phyloP scores from a whole-genome alignment of 805 yeast genomes.

The Ogataea polymorpha region DNA sequence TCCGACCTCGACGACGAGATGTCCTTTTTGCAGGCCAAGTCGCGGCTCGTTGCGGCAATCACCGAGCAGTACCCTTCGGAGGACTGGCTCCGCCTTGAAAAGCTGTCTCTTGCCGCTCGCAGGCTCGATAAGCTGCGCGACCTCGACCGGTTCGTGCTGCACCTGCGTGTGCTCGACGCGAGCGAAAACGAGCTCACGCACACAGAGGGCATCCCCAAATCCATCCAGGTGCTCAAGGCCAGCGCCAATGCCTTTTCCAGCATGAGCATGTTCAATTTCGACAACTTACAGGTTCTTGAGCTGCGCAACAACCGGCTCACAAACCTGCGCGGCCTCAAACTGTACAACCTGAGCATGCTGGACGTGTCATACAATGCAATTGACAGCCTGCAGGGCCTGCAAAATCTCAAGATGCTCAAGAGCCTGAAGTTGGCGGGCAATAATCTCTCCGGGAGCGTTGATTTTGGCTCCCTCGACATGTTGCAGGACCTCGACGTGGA shows the following conservation, averaged over 20 bases:
- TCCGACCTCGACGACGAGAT: slow-evolving; percentile 32
- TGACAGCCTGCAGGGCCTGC: slow-evolving; percentile 36
- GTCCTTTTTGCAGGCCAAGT: slow-evolving; percentile 47
- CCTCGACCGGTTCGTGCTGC: slow-evolving; percentile 43
- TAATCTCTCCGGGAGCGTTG: slow-evolving; percentile 36
- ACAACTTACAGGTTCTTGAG: slow-evolving; percentile 42
- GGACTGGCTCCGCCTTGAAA: slow-evolving; percentile 41
- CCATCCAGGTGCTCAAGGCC: slow-evolving; percentile 38
- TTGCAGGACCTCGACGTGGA: slow-evolving; percentile 44
- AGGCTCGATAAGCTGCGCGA: slow-evolving; percentile 42
- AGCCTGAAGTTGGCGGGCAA: slow-evolving; percentile 42
- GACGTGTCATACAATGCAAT: slow-evolving; percentile 38
- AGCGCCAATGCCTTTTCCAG: slow-evolving; percentile 38
- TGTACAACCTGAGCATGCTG: slow-evolving; percentile 43
- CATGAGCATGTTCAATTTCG: slow-evolving; percentile 40
- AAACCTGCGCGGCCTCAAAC: slow-evolving; percentile 36
- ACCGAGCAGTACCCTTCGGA: slow-evolving; percentile 40
- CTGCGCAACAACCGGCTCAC: slow-evolving; percentile 37
- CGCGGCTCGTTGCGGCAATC: slow-evolving; percentile 42
- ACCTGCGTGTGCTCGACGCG: slow-evolving; percentile 38
- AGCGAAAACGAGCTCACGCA: slow-evolving; percentile 41
- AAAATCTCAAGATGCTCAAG: slow-evolving; percentile 38
- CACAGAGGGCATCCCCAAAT: slow-evolving; percentile 44
- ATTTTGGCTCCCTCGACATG: slow-evolving; percentile 37
- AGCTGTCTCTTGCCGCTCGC: slow-evolving; percentile 35